Base-by-base conservation (phyloP, 768 basidiomycete genomes). In the Cyclocybe cylindracea region DNA sequence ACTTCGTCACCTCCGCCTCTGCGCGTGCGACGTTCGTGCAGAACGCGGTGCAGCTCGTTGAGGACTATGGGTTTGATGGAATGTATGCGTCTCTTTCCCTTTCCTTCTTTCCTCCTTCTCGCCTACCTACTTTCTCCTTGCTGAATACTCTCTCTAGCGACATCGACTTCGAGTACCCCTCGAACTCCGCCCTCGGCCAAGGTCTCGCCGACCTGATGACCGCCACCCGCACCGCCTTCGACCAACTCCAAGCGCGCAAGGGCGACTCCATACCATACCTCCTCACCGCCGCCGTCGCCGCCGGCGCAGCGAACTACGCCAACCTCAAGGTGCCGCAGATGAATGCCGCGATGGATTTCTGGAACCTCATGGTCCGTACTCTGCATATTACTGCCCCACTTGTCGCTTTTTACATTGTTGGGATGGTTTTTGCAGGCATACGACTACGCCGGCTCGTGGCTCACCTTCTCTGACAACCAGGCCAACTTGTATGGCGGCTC, bases 21-120 rank as follows among this genome's bases (percentile, higher is more conserved):
- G 70, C 73, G 56, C 80, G 84, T 8, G 71, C 77, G 9, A 83
- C 70, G 10, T 89, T 89, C 60, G 84, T 87, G 29, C 60, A 63
- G 45, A 79, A 69, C 51, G 86, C 87, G 1, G 81, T 91, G 24
- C 74, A 78, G 41, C 60, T 90, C 8, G 70, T 87, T 42, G 79
- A 86, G 60, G 84, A 92, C 65, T 87, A 90, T 51, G 91, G 90
- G 0, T 81, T 94, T 45, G 91, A 92, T 60, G 91, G 91, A 46
- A 79, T 89, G 85, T 84, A 57, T 48, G 81, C 65, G 11, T 13
- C 33, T 32, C 13, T 49, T 42, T 9, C 18, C 44, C 32, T 10
- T 31, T 44, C 10, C n/a, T 35, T 16, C 16, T 16, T 16, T 16
- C 16, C 16, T 16, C 16, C 1, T 16, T n/a, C n/a, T n/a, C n/a